These are phyloP conservation scores for Diaporthe sp. DNA, from an alignment of 2,329 filamentous ascomycete genomes.

Conservation along the genomic window DNA sequence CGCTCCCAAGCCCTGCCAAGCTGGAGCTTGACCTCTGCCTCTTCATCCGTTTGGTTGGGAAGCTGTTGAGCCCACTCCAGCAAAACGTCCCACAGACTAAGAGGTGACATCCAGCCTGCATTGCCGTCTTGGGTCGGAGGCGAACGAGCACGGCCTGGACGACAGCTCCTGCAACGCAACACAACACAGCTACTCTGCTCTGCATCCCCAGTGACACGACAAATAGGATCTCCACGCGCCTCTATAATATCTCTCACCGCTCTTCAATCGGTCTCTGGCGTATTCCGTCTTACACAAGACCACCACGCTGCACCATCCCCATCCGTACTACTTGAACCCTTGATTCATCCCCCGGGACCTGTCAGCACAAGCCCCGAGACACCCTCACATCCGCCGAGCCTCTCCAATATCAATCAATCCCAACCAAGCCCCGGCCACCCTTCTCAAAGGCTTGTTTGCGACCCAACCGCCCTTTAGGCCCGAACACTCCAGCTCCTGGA, in stretches of 20 bases:
- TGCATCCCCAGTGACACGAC: conserved; percentile 29
- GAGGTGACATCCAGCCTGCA: conserved; percentile 37
- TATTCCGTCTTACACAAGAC: conserved; percentile 6
- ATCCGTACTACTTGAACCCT: background rate
- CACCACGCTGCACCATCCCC: conserved; percentile 1
- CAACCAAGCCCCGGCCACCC: background rate
- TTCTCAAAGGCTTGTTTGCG: background rate
- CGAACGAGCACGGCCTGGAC: background rate
- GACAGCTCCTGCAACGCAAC: conserved; percentile 29
- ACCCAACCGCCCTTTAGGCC: background rate
- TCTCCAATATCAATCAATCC: conserved; percentile 8
- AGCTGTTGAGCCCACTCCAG: conserved; percentile 27
- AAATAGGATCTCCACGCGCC: background rate
- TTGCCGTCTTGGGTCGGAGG: conserved; percentile 11
- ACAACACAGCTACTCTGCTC: conserved; percentile 21
- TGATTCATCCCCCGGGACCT: conserved; percentile 4
- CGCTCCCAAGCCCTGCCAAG: conserved; percentile 34
- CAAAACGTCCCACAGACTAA: conserved; percentile 22
- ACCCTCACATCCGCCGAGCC: conserved; percentile 9
- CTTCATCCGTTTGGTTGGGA: conserved; percentile 21
- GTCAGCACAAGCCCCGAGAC: conserved; percentile 24
- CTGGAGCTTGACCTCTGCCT: conserved; percentile 4
- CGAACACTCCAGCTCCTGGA: background rate
- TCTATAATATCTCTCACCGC: conserved; percentile 21
- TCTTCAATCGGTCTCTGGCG: background rate